Evolutionary conservation across 2,329 filamentous ascomycete genomes (phyloP).

Genomic region (Sporothrix humicola): DNA sequence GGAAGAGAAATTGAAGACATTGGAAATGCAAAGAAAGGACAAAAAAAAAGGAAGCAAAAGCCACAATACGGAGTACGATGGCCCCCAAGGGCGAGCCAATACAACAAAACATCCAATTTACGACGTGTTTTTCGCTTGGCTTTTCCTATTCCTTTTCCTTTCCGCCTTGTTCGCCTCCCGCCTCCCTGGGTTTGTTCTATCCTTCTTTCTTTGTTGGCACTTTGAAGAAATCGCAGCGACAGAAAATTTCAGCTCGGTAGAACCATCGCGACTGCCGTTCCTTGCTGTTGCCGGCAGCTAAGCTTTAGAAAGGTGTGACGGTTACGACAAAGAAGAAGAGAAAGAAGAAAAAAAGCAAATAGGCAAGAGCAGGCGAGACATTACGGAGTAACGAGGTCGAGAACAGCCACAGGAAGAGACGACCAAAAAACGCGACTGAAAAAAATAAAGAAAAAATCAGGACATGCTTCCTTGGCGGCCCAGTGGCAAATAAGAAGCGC

Average conservation of each 20-base stretch:
- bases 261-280: neutral
- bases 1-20: neutral
- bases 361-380: neutral
- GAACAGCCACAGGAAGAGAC: too few species aligned
- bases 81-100: neutral
- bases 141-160: neutral
- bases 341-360: neutral
- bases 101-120: neutral
- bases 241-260: neutral
- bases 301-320: neutral
- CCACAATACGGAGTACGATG: neutral
- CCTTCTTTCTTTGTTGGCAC: neutral
- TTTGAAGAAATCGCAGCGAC: too few species aligned
- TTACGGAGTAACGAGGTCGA: too few species aligned
- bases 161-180: neutral
- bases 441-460: neutral
- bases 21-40: neutral
- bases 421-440: neutral
- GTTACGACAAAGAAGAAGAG: neutral
- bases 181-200: neutral
- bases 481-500: slow-evolving; percentile 24
- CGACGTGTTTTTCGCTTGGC: neutral
- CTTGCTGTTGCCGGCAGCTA: slow-evolving; percentile 6
- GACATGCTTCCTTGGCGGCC: slow-evolving; percentile 19
- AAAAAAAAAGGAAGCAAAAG: neutral